These are phyloP conservation scores for Coniochaeta sp. DNA, from an alignment of 2,329 filamentous ascomycete species.

Conservation along the genomic window DNA sequence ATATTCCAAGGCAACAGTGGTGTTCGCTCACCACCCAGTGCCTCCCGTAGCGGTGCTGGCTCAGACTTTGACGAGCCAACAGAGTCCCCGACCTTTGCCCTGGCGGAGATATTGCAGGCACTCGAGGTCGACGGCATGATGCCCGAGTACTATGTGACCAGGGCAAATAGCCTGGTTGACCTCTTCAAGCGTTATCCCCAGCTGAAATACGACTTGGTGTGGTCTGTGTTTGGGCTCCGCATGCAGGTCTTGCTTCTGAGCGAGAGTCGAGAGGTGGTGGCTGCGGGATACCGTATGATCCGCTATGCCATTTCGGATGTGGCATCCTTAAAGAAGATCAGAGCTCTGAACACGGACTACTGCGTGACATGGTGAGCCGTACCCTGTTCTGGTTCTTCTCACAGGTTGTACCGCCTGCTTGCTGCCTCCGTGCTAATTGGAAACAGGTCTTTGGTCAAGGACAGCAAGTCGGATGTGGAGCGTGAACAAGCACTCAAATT, in stretches of 20 bases:
- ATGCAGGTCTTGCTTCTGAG: constrained; percentile 96
- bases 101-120: constrained; percentile 84
- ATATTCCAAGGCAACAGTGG: constrained; percentile 34
- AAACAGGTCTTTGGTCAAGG: constrained; percentile 77
- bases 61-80: constrained; percentile 61
- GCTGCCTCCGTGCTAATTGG: neutral
- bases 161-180: constrained; percentile 88
- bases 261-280: constrained; percentile 91
- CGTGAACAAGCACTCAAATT: constrained; percentile 96
- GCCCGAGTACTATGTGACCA: constrained; percentile 90
- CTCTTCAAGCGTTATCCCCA: constrained; percentile 91
- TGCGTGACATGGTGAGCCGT: constrained; percentile 64
- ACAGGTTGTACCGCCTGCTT: neutral
- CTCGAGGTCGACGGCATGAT: constrained; percentile 82
- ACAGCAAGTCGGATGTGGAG: constrained; percentile 94
- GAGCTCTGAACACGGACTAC: constrained; percentile 83
- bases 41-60: constrained; percentile 45
- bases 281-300: constrained; percentile 87
- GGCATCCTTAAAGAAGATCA: constrained; percentile 81
- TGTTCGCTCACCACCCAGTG: constrained; percentile 51
- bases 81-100: constrained; percentile 86
- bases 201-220: constrained; percentile 92
- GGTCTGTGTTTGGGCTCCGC: constrained; percentile 87
- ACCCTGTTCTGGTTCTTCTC: neutral
- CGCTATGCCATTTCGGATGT: constrained; percentile 92